Base-by-base conservation (phyloP, 225 moss, liverwort and hornwort genomes). In the Ulota crispa region DNA sequence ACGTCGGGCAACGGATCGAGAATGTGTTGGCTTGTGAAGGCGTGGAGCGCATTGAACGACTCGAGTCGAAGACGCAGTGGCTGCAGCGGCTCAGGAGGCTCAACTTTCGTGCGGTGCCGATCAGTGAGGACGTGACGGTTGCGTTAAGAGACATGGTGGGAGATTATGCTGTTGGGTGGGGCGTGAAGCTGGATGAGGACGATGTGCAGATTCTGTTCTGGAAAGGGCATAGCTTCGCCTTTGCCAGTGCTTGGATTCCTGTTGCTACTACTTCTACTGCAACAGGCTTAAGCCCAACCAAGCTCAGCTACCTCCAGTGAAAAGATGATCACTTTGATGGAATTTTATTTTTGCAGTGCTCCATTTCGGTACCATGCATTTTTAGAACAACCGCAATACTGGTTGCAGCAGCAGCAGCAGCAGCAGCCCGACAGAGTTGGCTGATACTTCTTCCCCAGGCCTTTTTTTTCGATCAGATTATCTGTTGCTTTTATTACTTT, bases 101-200 rank as follows among this genome's bases (percentile, higher is more conserved):
- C 19, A 69, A 85, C 4, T 95, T 93, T 31, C 87, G 89, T 14
- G 27, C 70, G 8, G 63, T 90, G 34, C 79, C 85, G 0, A 78
- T 92, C 64, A 89, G 84, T 32, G 91, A 93, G 11, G 93, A 94
- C 20, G 89, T 93, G 41, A 87, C 60, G 8, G 68, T 77, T 1
- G 87, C 86, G 50, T 73, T 95, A 63, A 82, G 85, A 80, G 89
- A 86, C 6, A 90, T 95, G 87, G 81, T 95, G 3, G 83, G 83
- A 4, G 89, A 94, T n/a, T 94, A 95, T 27, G 93, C 94, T 0
- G 94, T 89, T 6, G 93, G 95, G 12, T 95, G 95, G 95, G 94
- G 95, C 8, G 79, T 90, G 85, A 95, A 88, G 27, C 56, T 84
- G 11, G 95, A 93, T 50, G 91, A 90, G 8, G 95, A 94, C 20